Percentiles rank a stretch among this genome's conserved stretches.
Evolutionary conservation across 805 yeast genomes (phyloP).

Genomic region (Brettanomyces custersianus): DNA sequence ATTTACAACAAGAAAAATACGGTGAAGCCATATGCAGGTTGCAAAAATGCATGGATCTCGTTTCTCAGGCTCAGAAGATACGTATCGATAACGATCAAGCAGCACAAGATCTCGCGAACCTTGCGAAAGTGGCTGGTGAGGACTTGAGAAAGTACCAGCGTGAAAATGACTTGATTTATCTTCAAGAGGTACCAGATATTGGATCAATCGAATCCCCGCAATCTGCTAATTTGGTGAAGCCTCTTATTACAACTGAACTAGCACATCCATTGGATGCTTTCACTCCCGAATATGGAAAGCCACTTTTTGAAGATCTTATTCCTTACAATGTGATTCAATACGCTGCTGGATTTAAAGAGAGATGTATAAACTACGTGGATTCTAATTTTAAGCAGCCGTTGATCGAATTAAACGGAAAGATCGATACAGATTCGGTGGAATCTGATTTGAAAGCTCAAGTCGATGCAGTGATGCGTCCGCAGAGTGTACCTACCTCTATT

Average conservation of each 20-base stretch:
- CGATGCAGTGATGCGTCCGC: slow-evolving; percentile 51
- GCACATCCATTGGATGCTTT: slow-evolving; percentile 20
- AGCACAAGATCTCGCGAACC: slow-evolving; percentile 42
- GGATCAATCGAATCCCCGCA: slow-evolving; percentile 31
- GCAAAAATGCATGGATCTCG: slow-evolving; percentile 30
- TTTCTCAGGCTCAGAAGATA: slow-evolving; percentile 31
- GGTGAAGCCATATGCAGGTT: slow-evolving; percentile 68
- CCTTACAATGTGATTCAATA: slow-evolving; percentile 62
- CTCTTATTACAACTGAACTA: slow-evolving; percentile 26
- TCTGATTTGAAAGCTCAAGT: slow-evolving; percentile 52
- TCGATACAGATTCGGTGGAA: slow-evolving; percentile 36
- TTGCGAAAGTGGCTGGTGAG: slow-evolving; percentile 35
- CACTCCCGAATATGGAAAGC: slow-evolving; percentile 15
- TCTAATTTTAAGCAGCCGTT: slow-evolving; percentile 39
- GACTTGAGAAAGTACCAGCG: slow-evolving; percentile 49
- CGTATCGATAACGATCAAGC: slow-evolving; percentile 35
- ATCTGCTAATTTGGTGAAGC: slow-evolving; percentile 49
- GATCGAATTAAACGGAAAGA: slow-evolving; percentile 33
- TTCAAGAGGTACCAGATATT: slow-evolving; percentile 50
- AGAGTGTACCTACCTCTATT: slow-evolving; percentile 49
- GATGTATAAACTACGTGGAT: slow-evolving; percentile 46
- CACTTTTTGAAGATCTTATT: slow-evolving; percentile 50
- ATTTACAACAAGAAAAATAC: slow-evolving; percentile 41
- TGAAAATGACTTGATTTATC: slow-evolving; percentile 75
- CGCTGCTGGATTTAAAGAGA: slow-evolving; percentile 58